phyloP scores from a whole-genome alignment of 495 filamentous ascomycete species.

The Aspergillus mulundensis region DNA sequence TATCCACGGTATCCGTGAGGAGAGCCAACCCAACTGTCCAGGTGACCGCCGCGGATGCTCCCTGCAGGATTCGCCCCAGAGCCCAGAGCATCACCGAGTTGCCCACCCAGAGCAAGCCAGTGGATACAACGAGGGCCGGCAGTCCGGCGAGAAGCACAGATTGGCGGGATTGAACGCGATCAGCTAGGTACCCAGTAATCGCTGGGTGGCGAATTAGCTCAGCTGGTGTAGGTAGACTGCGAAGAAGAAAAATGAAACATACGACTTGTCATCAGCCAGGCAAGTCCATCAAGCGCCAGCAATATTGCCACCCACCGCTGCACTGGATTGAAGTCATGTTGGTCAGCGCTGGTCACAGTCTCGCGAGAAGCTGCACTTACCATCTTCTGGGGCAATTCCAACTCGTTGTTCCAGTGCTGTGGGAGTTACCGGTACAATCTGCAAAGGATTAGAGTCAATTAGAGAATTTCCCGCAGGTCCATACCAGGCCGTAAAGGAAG shows the following conservation, averaged over 20 bases:
- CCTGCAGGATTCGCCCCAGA: constrained; percentile 68
- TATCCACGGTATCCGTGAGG: constrained; percentile 71
- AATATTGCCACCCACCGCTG: constrained; percentile 74
- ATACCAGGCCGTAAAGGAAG: too few species aligned
- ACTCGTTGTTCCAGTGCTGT: constrained; percentile 61
- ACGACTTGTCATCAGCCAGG: constrained; percentile 58
- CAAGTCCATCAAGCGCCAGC: constrained; percentile 69
- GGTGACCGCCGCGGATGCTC: constrained; percentile 67
- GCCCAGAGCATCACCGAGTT: constrained; percentile 59
- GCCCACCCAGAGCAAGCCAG: constrained; percentile 68
- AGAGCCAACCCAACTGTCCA: constrained; percentile 70
- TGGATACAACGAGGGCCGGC: constrained; percentile 59
- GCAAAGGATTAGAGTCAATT: neutral
- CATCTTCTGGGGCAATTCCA: constrained; percentile 46
- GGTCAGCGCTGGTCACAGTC: neutral
- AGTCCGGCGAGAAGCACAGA: constrained; percentile 67
- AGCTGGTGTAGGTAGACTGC: neutral
- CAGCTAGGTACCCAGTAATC: constrained; percentile 47
- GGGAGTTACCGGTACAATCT: constrained; percentile 76
- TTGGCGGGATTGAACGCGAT: constrained; percentile 61
- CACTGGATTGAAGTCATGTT: constrained; percentile 22
- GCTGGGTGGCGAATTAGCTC: constrained; percentile 12
- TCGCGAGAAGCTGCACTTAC: constrained; percentile 19
- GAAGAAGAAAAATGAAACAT: constrained; percentile 14
- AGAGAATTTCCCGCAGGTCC: too few species aligned